Evolutionary conservation across 495 filamentous ascomycete genomes (phyloP), one percentile per base, ranked within the genome.

Genomic region (Clohesyomyces aquaticus): DNA sequence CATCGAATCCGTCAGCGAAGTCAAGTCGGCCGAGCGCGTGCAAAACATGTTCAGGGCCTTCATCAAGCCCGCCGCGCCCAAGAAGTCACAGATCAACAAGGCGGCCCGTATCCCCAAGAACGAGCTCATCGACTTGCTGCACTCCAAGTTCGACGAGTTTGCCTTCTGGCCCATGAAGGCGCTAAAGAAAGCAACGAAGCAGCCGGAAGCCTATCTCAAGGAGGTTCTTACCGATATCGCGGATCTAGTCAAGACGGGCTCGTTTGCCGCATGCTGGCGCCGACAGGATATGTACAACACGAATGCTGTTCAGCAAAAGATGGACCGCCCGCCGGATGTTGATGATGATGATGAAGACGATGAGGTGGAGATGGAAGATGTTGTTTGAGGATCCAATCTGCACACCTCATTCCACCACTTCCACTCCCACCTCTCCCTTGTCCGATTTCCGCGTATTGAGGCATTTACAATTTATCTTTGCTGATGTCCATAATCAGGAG

Each of bases 201-300:
- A 98, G 77, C 94, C 94, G 0, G 94, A 98, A 72, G 87, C 88
- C 3, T 98, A 91, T 73, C 85, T 98, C 50, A 91, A 91, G 62
- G 84, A 95, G 74, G 87, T 85, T 1, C 74, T 98, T 61, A 88
- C 91, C 59, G 83, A 90, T 73, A 83, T 98, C 58, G 95, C 91
- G 0, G 82, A 86, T 14, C 76, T 96, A 48, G 86, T 93, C 65
- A 88, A 90, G 72, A 82, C 83, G 18, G 94, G 94, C 23, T 79
- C 83, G 11, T 96, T 91, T 74, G 88, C 91, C 27, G 91, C 88
- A 72, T 87, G 87, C 48, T 98, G 90, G 86, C 86, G 86, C 57
- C 76, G 97, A 29, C 91, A 88, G 72, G 80, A 84, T 11, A 91
- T 93, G 66, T 87, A 89, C 54, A 76, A 82, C 63, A 81, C 85